phyloP scores from a whole-genome alignment of 176 grass and related monocot species.

The Poa annua region DNA sequence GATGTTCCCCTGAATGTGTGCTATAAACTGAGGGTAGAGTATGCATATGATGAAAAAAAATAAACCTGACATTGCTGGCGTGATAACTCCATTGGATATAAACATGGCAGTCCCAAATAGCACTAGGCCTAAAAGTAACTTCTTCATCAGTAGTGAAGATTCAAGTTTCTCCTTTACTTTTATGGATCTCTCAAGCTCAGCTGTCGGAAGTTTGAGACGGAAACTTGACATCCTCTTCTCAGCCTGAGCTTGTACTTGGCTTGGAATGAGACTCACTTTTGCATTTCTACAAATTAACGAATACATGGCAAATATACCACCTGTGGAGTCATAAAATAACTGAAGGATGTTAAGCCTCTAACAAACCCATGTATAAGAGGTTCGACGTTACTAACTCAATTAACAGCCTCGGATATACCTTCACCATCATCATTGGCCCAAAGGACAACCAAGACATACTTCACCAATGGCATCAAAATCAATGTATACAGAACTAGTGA shows the following conservation, averaged over 20 bases:
- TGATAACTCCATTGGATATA: slow-evolving; percentile 94
- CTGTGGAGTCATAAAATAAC: slow-evolving; percentile 55
- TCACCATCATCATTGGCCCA: slow-evolving; percentile 89
- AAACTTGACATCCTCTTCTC: slow-evolving; percentile 85
- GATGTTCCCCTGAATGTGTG: not conserved
- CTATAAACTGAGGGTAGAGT: slow-evolving; percentile 8
- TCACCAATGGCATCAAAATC: slow-evolving; percentile 79
- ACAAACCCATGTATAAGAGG: not conserved
- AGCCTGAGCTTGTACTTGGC: slow-evolving; percentile 72
- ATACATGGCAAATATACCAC: slow-evolving; percentile 97
- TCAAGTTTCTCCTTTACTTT: slow-evolving; percentile 91
- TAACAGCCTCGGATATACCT: slow-evolving; percentile 69
- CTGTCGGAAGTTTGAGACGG: slow-evolving; percentile 70
- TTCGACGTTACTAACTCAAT: slow-evolving; percentile 45
- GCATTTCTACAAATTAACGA: slow-evolving; percentile 92
- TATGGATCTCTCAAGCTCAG: slow-evolving; percentile 79
- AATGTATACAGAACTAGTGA: slow-evolving; percentile 92
- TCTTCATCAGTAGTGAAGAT: slow-evolving; percentile 72
- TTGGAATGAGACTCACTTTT: slow-evolving; percentile 84
- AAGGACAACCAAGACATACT: slow-evolving; percentile 89
- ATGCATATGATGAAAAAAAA: slow-evolving; percentile 34
- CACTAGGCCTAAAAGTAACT: slow-evolving; percentile 74
- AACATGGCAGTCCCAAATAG: slow-evolving; percentile 97
- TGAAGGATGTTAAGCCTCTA: slow-evolving; percentile 46
- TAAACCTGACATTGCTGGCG: slow-evolving; percentile 97